These are phyloP conservation scores for Sclerotinia nivalis DNA, from an alignment of 2,329 filamentous ascomycete species.

Conservation along the genomic window DNA sequence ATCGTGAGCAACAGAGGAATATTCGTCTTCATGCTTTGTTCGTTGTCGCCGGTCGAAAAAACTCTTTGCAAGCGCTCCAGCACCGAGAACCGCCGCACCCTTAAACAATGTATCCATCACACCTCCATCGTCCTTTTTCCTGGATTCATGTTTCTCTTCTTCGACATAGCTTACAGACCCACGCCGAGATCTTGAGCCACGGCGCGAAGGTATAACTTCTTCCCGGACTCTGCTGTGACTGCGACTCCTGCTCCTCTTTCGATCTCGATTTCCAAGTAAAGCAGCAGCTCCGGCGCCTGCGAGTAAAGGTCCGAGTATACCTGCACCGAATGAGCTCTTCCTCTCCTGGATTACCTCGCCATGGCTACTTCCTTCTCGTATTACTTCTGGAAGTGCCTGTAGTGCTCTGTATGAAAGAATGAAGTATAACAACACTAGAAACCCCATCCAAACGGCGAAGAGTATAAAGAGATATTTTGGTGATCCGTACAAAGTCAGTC, in stretches of 20 bases:
- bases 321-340: slow-evolving; percentile 47
- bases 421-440: slow-evolving; percentile 76
- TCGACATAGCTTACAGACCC: slow-evolving; percentile 56
- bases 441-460: slow-evolving; percentile 74
- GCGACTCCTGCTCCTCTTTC: slow-evolving; percentile 32
- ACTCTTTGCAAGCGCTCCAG: slow-evolving; percentile 60
- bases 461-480: slow-evolving; percentile 83
- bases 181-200: slow-evolving; percentile 45
- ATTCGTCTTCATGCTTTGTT: slow-evolving; percentile 54
- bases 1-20: slow-evolving; percentile 63
- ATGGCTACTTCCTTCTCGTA: slow-evolving; percentile 31
- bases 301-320: slow-evolving; percentile 55
- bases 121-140: slow-evolving; percentile 50
- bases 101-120: slow-evolving; percentile 62
- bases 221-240: slow-evolving; percentile 34
- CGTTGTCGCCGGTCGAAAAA: slow-evolving; percentile 56
- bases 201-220: slow-evolving; percentile 55
- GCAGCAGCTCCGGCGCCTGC: slow-evolving; percentile 59
- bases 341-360: slow-evolving; percentile 53
- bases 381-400: slow-evolving; percentile 49
- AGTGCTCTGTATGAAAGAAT: slow-evolving; percentile 71
- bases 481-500: slow-evolving; percentile 88
- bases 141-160: slow-evolving; percentile 61
- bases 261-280: slow-evolving; percentile 44
- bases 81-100: slow-evolving; percentile 62